phyloP scores from a whole-genome alignment of 345 rosid genomes.

The Abelmoschus esculentus region DNA sequence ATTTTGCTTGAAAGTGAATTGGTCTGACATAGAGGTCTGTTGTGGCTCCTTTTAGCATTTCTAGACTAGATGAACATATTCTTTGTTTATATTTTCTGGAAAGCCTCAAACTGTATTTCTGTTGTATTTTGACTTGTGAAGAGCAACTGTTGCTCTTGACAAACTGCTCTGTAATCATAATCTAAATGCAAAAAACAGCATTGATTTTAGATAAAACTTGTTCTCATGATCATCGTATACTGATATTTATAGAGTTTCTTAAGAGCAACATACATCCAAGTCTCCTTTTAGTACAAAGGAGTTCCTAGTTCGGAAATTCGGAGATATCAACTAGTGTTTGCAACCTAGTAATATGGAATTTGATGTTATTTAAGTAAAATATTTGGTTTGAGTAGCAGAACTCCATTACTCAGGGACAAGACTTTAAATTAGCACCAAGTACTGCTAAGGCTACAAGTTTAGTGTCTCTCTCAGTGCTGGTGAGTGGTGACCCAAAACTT shows the following conservation, averaged over 20 bases:
- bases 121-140: not conserved
- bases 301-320: no score
- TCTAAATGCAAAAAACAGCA: not conserved
- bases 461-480: no score
- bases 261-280: not conserved
- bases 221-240: not conserved
- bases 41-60: not conserved
- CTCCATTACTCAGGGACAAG: no score
- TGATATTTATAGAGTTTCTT: not conserved
- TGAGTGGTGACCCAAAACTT: no score
- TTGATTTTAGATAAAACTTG: not conserved
- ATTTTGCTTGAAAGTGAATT: not conserved
- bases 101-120: not conserved
- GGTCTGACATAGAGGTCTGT: not conserved
- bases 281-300: no score
- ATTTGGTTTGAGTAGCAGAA: no score
- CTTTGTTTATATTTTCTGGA: not conserved
- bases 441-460: no score
- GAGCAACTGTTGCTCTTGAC: conserved; percentile 1
- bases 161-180: not conserved
- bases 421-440: no score
- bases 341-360: no score
- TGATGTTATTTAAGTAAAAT: no score
- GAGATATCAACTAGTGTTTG: no score
- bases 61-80: not conserved